phyloP scores from a whole-genome alignment of 768 basidiomycete species.

The Russula sp. region DNA sequence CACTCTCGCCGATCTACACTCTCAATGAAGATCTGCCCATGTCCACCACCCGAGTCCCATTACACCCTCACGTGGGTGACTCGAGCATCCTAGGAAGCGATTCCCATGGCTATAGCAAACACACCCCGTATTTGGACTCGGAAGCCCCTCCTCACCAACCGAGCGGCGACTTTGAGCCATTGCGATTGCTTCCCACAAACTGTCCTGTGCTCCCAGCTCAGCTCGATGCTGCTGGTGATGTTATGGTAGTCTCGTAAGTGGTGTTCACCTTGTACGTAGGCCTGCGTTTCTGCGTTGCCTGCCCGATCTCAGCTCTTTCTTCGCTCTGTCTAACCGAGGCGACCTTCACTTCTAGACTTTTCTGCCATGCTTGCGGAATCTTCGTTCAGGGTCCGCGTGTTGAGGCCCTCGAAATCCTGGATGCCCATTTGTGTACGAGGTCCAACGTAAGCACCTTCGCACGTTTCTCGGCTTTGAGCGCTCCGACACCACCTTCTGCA shows the following conservation, averaged over 20 bases:
- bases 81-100: not conserved
- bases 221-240: not conserved
- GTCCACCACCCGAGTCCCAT: not conserved
- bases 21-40: not conserved
- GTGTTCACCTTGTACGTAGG: not conserved
- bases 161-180: not conserved
- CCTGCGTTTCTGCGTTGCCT: too few relatives aligned
- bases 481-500: not conserved
- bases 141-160: not conserved
- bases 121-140: not conserved
- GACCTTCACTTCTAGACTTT: not conserved
- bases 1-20: not conserved
- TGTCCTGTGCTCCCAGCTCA: not conserved
- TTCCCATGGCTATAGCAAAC: not conserved
- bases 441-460: not conserved
- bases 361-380: not conserved
- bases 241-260: not conserved
- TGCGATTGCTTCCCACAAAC: not conserved
- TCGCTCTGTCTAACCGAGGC: not conserved
- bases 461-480: not conserved
- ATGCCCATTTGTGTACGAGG: not conserved
- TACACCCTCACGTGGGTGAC: not conserved
- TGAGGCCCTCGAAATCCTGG: not conserved
- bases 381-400: not conserved
- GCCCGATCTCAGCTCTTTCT: too few relatives aligned